A percentile compares a stretch with the other conserved stretches of the same genome.
Evolutionary conservation across 177 flowering plant species (phyloP).

Genomic region (Telopea speciosissima): DNA sequence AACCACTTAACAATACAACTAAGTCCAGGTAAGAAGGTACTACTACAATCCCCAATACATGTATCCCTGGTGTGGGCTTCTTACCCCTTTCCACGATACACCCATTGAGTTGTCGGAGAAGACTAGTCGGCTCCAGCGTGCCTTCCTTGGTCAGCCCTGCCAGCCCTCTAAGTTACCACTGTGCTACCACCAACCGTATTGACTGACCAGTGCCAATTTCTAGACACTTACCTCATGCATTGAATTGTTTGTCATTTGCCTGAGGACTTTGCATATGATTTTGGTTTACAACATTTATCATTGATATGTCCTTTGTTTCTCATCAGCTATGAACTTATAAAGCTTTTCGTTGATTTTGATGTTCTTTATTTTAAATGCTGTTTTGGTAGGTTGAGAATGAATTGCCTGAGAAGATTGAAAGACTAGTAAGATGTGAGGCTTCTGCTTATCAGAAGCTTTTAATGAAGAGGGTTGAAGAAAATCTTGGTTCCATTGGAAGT

Average conservation of each 20-base stretch:
- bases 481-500: slow-evolving; percentile 86
- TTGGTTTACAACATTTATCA: neutral
- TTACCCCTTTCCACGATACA: no score
- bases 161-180: no score
- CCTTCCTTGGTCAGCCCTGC: no score
- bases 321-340: neutral
- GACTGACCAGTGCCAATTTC: no score
- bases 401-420: slow-evolving; percentile 97
- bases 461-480: slow-evolving; percentile 97
- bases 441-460: slow-evolving; percentile 97
- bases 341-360: neutral
- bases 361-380: neutral
- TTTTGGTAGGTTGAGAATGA: slow-evolving; percentile 80
- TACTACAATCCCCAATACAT: no score
- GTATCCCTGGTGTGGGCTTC: no score
- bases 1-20: no score
- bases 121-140: no score
- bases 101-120: no score
- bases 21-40: no score
- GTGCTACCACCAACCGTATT: no score
- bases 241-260: neutral
- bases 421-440: slow-evolving; percentile 94
- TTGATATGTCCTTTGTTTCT: neutral
- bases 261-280: neutral
- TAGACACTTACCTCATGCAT: no score